Percentiles rank a stretch among this genome's conserved stretches.
phyloP scores from a whole-genome alignment of 2,329 filamentous ascomycete species.

The Botrytis fragariae region DNA sequence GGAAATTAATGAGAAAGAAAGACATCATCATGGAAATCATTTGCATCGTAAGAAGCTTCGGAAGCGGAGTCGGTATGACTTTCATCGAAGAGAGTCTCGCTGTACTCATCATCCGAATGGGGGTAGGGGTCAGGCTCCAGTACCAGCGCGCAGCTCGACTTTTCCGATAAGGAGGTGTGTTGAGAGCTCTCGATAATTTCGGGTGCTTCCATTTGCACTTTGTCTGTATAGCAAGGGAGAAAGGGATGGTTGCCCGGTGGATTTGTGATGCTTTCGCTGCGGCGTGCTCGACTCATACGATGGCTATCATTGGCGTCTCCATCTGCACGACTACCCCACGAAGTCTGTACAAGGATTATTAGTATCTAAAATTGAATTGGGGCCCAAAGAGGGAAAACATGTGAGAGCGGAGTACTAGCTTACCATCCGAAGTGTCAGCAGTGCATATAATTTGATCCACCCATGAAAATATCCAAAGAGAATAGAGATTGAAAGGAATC shows the following conservation, averaged over 20 bases:
- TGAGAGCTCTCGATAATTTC: constrained; percentile 14
- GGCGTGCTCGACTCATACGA: constrained; percentile 44
- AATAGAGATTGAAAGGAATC: constrained; percentile 80
- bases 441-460: constrained; percentile 84
- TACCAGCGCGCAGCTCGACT: not conserved
- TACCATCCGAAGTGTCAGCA: constrained; percentile 79
- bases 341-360: constrained; percentile 59
- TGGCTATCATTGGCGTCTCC: constrained; percentile 79
- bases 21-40: constrained; percentile 28
- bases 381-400: not conserved
- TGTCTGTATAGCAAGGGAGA: constrained; percentile 47
- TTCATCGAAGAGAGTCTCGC: constrained; percentile 17
- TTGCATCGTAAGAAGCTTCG: constrained; percentile 29
- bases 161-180: constrained; percentile 13
- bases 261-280: constrained; percentile 43
- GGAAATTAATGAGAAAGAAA: constrained; percentile 18
- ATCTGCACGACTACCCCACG: constrained; percentile 91
- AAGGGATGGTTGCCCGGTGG: constrained; percentile 44
- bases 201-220: constrained; percentile 4
- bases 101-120: constrained; percentile 19
- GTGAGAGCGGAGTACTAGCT: constrained; percentile 12
- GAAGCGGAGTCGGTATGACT: constrained; percentile 25
- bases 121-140: not conserved
- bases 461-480: constrained; percentile 92
- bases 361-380: constrained; percentile 27